Evolutionary conservation across 805 yeast genomes (phyloP), one percentile per base, ranked within the genome.

Genomic region (Wickerhamiella azymoides): DNA sequence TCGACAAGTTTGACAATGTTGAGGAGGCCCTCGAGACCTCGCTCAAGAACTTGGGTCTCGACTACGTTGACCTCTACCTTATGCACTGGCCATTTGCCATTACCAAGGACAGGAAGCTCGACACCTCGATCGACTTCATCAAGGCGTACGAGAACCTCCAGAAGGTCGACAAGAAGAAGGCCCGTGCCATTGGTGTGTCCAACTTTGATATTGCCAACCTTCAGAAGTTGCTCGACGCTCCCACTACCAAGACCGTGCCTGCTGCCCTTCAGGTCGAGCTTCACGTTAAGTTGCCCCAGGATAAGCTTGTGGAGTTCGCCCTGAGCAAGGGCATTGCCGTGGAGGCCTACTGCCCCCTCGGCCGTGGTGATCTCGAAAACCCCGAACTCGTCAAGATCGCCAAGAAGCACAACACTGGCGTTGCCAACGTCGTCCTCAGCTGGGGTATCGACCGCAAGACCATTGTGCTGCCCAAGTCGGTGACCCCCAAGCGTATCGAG

Each of bases 341-440:
- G 46, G 80, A 80, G 60, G 93, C 93, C 9, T 84, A 82, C 64
- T 77, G 84, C 26, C 92, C 94, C 21, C 67, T 84, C 53, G 89
- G 86, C 36, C 69, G 79, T 3, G 57, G 62, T 10, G 82, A 82
- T 39, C 84, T 84, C 0, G 71, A 74, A 48, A 61, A 76, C 39
- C 77, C 77, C 10, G 54, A 67, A 13, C 69, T 82, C n/a, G 53
- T 63, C 40, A 69, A 75, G 51, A 60, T 83, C 36, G 82, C 84
- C 19, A 59, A 71, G 45, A 75, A 75, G 57, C 71, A 82, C 55
- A 58, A 63, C 19, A 74, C 50, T 28, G 46, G 49, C 11, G 54
- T 61, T 10, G 57, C 61, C 37, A 51, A 55, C 47, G 52, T 61
- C 35, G 57, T 61, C 42, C 55, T 61, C 41, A 52, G 58, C 54